Evolutionary conservation across 2,329 filamentous ascomycete genomes (phyloP).

Genomic region (Cryphonectria nitschkei): DNA sequence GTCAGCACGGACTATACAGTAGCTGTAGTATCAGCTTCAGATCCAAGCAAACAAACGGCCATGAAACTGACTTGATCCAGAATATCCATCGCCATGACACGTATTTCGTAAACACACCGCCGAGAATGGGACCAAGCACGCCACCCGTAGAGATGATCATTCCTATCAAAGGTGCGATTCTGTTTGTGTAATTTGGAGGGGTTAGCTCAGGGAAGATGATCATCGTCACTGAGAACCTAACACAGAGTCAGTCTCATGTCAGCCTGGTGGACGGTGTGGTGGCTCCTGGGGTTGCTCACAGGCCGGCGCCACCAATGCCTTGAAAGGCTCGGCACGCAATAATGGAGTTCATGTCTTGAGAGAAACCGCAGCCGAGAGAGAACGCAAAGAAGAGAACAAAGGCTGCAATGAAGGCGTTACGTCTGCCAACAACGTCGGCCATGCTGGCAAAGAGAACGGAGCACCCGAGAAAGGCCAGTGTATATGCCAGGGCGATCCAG

Average conservation of each 20-base stretch:
- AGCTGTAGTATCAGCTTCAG: neutral
- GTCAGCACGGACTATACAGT: slow-evolving; percentile 27
- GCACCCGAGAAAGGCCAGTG: slow-evolving; percentile 59
- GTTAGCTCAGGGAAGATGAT: slow-evolving; percentile 57
- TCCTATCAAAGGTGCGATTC: slow-evolving; percentile 53
- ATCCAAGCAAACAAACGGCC: neutral
- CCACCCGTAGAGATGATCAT: slow-evolving; percentile 52
- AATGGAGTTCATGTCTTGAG: slow-evolving; percentile 48
- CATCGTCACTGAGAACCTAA: slow-evolving; percentile 57
- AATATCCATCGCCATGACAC: slow-evolving; percentile 59
- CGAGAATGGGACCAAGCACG: slow-evolving; percentile 55
- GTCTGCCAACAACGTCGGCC: slow-evolving; percentile 59
- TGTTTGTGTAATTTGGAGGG: slow-evolving; percentile 44
- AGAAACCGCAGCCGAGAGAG: slow-evolving; percentile 58
- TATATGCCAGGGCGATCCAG: slow-evolving; percentile 61
- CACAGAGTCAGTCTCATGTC: neutral
- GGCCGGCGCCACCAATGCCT: slow-evolving; percentile 56
- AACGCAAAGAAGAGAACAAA: slow-evolving; percentile 60
- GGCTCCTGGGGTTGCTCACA: slow-evolving; percentile 27
- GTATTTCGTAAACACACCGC: slow-evolving; percentile 54
- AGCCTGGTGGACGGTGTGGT: slow-evolving; percentile 40
- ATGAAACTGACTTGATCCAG: slow-evolving; percentile 57
- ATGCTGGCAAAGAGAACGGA: slow-evolving; percentile 59
- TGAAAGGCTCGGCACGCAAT: slow-evolving; percentile 54
- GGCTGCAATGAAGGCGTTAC: slow-evolving; percentile 52